Conservation (phyloP, 2,329 filamentous ascomycete genomes). For the Teratosphaeriaceae sp. region DNA sequence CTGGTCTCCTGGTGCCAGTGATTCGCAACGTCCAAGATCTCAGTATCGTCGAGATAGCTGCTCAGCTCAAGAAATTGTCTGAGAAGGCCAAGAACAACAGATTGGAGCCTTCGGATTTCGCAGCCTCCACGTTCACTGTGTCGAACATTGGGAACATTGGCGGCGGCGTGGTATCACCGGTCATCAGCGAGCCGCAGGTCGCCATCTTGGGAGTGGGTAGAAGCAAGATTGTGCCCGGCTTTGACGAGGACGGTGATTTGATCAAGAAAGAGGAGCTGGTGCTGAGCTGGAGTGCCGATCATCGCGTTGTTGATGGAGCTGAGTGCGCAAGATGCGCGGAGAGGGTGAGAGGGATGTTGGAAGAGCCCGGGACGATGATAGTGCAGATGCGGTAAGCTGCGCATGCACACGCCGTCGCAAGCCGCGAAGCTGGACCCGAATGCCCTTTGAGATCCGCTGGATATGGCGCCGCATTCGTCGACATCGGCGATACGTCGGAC, state of each 20-base stretch:
- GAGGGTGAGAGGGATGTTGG: slow-evolving; percentile 67
- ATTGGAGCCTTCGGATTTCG: slow-evolving; percentile 67
- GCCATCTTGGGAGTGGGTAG: slow-evolving; percentile 86
- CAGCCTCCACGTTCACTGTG: slow-evolving; percentile 85
- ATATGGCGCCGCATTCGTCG: too few species aligned
- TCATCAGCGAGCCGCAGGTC: slow-evolving; percentile 85
- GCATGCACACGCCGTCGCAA: not conserved
- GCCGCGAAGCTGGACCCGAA: not conserved
- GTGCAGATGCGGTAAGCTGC: slow-evolving; percentile 61
- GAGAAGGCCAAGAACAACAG: slow-evolving; percentile 66
- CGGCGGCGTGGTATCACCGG: slow-evolving; percentile 82
- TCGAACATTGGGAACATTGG: slow-evolving; percentile 96
- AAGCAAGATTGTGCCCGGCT: slow-evolving; percentile 73
- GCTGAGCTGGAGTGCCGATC: slow-evolving; percentile 95
- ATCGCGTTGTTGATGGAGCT: slow-evolving; percentile 88
- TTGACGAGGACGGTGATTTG: slow-evolving; percentile 51
- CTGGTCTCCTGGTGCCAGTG: slow-evolving; percentile 84
- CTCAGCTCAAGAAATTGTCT: slow-evolving; percentile 69
- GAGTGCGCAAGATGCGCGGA: slow-evolving; percentile 90
- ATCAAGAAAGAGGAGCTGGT: slow-evolving; percentile 75
- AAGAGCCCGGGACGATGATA: slow-evolving; percentile 82
- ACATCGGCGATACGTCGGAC: not conserved
- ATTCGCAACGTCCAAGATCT: slow-evolving; percentile 73
- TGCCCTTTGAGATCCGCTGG: too few species aligned
- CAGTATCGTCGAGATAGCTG: slow-evolving; percentile 71